Conservation (phyloP, 2,329 filamentous ascomycete genomes). For the Xylariales sp. region DNA sequence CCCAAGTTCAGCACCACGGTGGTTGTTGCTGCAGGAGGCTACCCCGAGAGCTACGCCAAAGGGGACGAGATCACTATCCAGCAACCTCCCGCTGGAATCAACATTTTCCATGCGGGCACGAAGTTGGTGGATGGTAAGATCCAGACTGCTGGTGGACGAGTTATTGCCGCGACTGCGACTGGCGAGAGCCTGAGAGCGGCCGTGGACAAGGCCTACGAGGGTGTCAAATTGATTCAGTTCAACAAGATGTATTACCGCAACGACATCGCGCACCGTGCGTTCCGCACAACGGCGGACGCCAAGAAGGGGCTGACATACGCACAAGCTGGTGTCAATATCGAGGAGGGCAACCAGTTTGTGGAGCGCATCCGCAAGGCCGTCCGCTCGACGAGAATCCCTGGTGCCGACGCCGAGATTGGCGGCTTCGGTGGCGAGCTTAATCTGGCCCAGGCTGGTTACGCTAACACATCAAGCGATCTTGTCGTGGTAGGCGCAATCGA, state of each 20-base stretch:
- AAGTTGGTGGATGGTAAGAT: conserved; percentile 59
- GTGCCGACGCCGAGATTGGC: conserved; percentile 89
- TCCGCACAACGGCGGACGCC: conserved; percentile 38
- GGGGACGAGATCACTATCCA: conserved; percentile 57
- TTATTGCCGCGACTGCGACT: conserved; percentile 87
- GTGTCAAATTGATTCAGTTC: conserved; percentile 75
- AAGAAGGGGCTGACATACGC: conserved; percentile 77
- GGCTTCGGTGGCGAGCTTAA: conserved; percentile 91
- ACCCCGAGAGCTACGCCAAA: conserved; percentile 82
- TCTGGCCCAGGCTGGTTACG: conserved; percentile 68
- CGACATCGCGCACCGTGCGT: conserved; percentile 82
- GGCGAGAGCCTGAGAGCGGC: conserved; percentile 72
- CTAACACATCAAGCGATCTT: conserved; percentile 52
- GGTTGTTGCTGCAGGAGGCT: conserved; percentile 88
- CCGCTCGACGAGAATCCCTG: conserved; percentile 76
- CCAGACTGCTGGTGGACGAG: conserved; percentile 78
- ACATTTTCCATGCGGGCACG: conserved; percentile 93
- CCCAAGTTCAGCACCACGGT: conserved; percentile 79
- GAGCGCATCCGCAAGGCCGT: conserved; percentile 88
- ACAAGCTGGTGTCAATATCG: conserved; percentile 87
- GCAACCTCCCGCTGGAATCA: conserved; percentile 44
- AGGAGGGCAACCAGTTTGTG: conserved; percentile 89
- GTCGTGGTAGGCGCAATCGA: conserved; percentile 87
- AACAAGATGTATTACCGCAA: conserved; percentile 87
- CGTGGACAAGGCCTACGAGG: conserved; percentile 82